phyloP scores from a whole-genome alignment of 345 rosid genomes.

The Brassica nigra region DNA sequence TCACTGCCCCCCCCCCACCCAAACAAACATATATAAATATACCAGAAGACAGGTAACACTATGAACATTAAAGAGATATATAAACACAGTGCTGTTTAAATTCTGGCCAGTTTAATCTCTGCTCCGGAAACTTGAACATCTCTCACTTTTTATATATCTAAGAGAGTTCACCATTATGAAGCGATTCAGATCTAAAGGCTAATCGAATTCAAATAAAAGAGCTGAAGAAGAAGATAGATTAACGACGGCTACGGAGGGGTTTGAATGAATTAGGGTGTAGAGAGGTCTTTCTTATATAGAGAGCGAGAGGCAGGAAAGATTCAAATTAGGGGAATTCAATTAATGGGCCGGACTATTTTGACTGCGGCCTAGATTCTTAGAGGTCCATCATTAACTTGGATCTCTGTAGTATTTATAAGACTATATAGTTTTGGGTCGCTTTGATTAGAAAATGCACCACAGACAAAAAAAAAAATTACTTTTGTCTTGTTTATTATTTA shows the following conservation, averaged over 20 bases:
- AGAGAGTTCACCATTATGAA: constrained; percentile 47
- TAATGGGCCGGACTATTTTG: background rate
- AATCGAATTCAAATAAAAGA: background rate
- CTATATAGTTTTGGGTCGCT: too few relatives aligned
- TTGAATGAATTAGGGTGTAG: background rate
- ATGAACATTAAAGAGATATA: constrained; percentile 8
- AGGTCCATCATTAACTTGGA: background rate
- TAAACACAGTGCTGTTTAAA: constrained; percentile 39
- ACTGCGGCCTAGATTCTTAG: background rate
- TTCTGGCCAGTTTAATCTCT: constrained; percentile 36
- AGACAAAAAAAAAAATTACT: background rate
- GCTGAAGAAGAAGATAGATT: background rate
- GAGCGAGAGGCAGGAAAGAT: background rate
- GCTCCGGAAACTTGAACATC: constrained; percentile 47
- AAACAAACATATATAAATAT: background rate
- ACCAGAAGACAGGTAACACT: constrained; percentile 44
- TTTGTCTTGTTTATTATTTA: background rate
- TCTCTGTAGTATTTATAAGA: too few relatives aligned
- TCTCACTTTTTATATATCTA: constrained; percentile 25
- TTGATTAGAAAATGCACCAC: background rate
- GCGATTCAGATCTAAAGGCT: background rate
- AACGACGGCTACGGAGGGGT: constrained; percentile 4
- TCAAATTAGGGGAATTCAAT: background rate
- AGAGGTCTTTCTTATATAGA: background rate
- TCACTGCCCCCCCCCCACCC: constrained; percentile 49